Base-by-base conservation (phyloP, 495 filamentous ascomycete species). In the Aspergillus olivimuriae region DNA sequence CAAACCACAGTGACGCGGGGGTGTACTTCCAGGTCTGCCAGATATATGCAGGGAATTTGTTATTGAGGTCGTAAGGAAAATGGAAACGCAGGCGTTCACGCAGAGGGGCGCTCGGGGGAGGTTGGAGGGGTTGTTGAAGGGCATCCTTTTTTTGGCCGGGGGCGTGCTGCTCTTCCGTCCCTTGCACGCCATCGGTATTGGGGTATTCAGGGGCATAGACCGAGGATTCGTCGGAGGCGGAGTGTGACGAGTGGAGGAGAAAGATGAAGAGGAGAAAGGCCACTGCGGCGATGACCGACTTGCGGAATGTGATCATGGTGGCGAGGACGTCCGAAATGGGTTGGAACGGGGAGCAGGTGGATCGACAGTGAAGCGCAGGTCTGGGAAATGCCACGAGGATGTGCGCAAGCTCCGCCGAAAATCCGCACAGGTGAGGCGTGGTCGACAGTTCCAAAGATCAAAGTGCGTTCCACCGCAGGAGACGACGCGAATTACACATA, bases 21-120 rank as follows among this genome's bases (percentile, higher is more conserved):
- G 81, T 84, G 60, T 83, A 86, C 65, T 94, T 95, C 92, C 92
- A 98, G 30, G 92, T 98, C 70, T 98, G 92, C 92, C 92, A 98
- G 47, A 98, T 94, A 65, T 94, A 98, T 20, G 89, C 90, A 0
- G 92, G 92, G 63, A 98, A 98, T 61, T 87, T 90, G 44, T 70
- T 61, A 49, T 87, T 81, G 35, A 89, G 75, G 51, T 94, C 83
- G 68, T 97, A 98, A 10, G 90, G 89, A 59, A 91, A 98, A 54
- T 94, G 85, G 69, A 94, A 95, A 28, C 80, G 85, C 39, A 98
- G 75, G 55, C 89, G 89, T 22, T 95, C 86, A 56, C 81, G 76
- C 14, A 97, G 67, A 9, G 86, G 79, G 53, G 69, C 54, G 43
- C 39, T 63, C 33, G 52, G 43, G 30, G 63, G 47, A 6, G 65